phyloP scores from a whole-genome alignment of 805 yeast species.

The Wickerhamiella alocasiicola region DNA sequence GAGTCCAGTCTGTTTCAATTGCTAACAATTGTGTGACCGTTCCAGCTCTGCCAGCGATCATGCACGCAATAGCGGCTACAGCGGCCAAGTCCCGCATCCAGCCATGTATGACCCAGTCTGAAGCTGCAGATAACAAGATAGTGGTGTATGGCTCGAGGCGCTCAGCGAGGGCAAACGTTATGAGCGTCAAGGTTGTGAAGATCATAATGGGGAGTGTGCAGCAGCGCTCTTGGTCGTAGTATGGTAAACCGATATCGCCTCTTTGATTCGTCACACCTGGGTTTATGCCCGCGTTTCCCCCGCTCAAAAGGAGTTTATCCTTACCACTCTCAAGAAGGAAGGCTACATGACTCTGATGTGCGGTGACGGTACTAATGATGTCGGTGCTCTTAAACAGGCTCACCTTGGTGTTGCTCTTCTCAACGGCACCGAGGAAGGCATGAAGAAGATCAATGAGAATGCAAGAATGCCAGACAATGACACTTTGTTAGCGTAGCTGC shows the following conservation, averaged over 20 bases:
- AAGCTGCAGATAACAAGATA: not conserved
- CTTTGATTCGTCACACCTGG: conserved; percentile 82
- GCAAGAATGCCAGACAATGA: too few relatives aligned
- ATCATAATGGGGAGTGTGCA: too few relatives aligned
- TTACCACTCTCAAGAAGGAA: conserved; percentile 68
- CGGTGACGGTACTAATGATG: conserved; percentile 99
- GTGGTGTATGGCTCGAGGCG: too few relatives aligned
- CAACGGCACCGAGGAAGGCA: conserved; percentile 90
- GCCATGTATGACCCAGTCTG: not conserved
- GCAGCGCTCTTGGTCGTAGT: too few relatives aligned
- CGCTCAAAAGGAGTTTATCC: conserved; percentile 80
- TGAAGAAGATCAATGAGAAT: conserved; percentile 78
- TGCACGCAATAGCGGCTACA: not conserved
- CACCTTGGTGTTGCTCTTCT: conserved; percentile 96
- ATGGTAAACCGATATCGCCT: conserved; percentile 58
- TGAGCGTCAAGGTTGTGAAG: too few relatives aligned
- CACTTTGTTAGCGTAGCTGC: too few relatives aligned
- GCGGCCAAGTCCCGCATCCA: not conserved
- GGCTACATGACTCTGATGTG: conserved; percentile 96
- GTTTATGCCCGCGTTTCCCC: conserved; percentile 97
- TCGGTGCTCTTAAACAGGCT: conserved; percentile 97
- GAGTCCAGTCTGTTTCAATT: conserved; percentile 21
- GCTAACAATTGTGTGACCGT: conserved; percentile 7
- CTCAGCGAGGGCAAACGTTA: too few relatives aligned
- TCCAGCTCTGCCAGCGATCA: conserved; percentile 7